Evolutionary conservation across 257 asterid species (phyloP).

Genomic region (Eustoma russellianum): DNA sequence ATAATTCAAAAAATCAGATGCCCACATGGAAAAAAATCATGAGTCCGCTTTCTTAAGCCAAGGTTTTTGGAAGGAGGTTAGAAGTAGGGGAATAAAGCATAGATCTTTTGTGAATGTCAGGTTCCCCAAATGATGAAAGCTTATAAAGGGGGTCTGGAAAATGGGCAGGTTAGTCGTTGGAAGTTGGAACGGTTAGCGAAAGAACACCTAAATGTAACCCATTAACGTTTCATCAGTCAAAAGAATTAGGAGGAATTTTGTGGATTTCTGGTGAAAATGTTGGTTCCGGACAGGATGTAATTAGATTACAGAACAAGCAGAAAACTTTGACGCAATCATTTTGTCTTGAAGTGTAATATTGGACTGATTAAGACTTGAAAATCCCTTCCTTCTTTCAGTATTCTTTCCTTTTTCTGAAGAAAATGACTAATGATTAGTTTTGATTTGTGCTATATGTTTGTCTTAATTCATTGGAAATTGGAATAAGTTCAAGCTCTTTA

Average conservation of each 20-base stretch:
- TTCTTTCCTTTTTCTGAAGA: too few relatives aligned
- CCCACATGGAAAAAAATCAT: slow-evolving; percentile 26
- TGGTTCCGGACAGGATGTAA: slow-evolving; percentile 27
- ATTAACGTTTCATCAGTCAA: slow-evolving; percentile 5
- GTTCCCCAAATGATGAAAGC: slow-evolving; percentile 10
- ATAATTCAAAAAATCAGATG: slow-evolving; percentile 28
- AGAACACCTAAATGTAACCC: slow-evolving; percentile 20
- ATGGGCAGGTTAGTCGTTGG: slow-evolving; percentile 8
- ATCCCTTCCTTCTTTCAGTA: too few relatives aligned
- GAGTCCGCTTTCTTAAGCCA: neutral
- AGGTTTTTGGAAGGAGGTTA: neutral
- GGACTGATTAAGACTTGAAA: too few relatives aligned
- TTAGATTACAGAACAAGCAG: too few relatives aligned
- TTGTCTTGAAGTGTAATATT: too few relatives aligned
- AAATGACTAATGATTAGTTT: too few relatives aligned
- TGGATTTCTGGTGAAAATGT: slow-evolving; percentile 45
- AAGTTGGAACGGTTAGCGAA: slow-evolving; percentile 12
- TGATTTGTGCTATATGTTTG: too few relatives aligned
- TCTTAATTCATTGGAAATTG: too few relatives aligned
- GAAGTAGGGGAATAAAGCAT: neutral
- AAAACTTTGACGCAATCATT: too few relatives aligned
- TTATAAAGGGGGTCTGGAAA: slow-evolving; percentile 14
- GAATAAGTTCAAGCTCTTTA: too few relatives aligned
- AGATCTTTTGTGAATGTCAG: slow-evolving; percentile 3
- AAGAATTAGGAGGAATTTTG: slow-evolving; percentile 7